Percentiles rank a stretch among this genome's conserved stretches.
Conservation (phyloP, 305 asterid species). For the Solanum hybrid region DNA sequence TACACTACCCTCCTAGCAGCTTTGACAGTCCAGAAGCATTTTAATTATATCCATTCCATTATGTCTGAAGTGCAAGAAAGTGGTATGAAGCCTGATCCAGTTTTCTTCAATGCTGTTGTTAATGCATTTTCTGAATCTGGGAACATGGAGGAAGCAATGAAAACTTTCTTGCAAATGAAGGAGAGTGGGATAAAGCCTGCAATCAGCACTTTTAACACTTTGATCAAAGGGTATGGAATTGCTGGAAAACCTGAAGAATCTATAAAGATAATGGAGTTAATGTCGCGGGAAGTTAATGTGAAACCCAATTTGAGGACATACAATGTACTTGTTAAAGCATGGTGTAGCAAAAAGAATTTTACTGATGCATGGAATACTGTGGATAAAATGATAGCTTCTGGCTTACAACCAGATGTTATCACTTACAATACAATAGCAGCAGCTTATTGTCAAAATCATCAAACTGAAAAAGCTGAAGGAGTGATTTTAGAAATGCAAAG, state of each 20-base stretch:
- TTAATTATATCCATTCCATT: slow-evolving; percentile 38
- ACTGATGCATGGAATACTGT: slow-evolving; percentile 50
- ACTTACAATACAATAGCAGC: slow-evolving; percentile 49
- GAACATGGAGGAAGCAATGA: slow-evolving; percentile 64
- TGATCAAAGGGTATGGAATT: slow-evolving; percentile 68
- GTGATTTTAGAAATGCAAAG: slow-evolving; percentile 51
- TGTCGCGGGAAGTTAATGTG: slow-evolving; percentile 38
- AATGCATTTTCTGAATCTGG: slow-evolving; percentile 73
- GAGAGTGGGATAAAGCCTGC: slow-evolving; percentile 48
- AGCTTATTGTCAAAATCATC: slow-evolving; percentile 46
- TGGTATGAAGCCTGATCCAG: slow-evolving; percentile 46
- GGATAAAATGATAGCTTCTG: slow-evolving; percentile 49
- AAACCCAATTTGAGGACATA: slow-evolving; percentile 60
- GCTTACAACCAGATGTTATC: slow-evolving; percentile 43
- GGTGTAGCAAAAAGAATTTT: slow-evolving; percentile 53
- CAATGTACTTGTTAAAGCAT: slow-evolving; percentile 51
- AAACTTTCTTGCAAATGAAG: slow-evolving; percentile 47
- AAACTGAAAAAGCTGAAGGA: slow-evolving; percentile 36
- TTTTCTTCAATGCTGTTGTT: slow-evolving; percentile 56
- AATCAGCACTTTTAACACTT: slow-evolving; percentile 51
- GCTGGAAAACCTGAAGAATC: slow-evolving; percentile 69
- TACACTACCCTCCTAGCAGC: slow-evolving; percentile 72
- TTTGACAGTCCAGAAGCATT: slow-evolving; percentile 54
- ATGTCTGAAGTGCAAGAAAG: slow-evolving; percentile 40
- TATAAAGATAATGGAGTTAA: slow-evolving; percentile 35